Evolutionary conservation across 441 rosid genomes (phyloP), one percentile per base, ranked within the genome.

Genomic region (Heliophila coronopifolia): DNA sequence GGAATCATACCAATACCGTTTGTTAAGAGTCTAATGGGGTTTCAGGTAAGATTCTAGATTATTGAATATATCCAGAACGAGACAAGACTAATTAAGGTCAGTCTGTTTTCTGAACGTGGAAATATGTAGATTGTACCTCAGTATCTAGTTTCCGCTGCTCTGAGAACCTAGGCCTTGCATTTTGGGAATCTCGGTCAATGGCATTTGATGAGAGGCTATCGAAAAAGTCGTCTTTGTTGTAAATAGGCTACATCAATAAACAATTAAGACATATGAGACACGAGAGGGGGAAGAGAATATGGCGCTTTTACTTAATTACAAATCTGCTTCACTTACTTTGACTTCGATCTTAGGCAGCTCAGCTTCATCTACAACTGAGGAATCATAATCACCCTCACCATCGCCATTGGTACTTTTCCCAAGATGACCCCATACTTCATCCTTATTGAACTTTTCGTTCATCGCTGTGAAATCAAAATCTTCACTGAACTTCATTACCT

Each of bases 361-460:
- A 36, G 58, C 71, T 39, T 71, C 84, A 39, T 69, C 79, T 51
- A 66, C 78, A 18, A 72, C 53, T 35, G 64, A 69, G 34, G 12
- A 71, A 56, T 77, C 82, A 50, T 76, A 84, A 32, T 72, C 86
- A 54, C 73, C 82, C 36, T 71, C 68, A 54, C 73, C 79, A 70
- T 78, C 83, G 50, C 9, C 11, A 3, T 72, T 77, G 58, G 58
- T 73, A 57, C 66, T 76, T 74, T 80, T 88, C 40, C 96, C 94
- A 25, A 88, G 89, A 72, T 84, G 79, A 48, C 91, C 96, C 94
- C 96, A 88, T 9, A 88, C 91, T 73, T 83, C 93, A 72, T 86
- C 90, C 75, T 86, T 86, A n/a, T 86, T 86, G 66, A 86, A 86
- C 73, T 84, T 87, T 68, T 87, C 96, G 72, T 87, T 87, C 96